Percentiles rank a stretch among this genome's conserved stretches.
Conservation (phyloP, 352 stramenopile genomes). For the Pythium insidiosum region DNA sequence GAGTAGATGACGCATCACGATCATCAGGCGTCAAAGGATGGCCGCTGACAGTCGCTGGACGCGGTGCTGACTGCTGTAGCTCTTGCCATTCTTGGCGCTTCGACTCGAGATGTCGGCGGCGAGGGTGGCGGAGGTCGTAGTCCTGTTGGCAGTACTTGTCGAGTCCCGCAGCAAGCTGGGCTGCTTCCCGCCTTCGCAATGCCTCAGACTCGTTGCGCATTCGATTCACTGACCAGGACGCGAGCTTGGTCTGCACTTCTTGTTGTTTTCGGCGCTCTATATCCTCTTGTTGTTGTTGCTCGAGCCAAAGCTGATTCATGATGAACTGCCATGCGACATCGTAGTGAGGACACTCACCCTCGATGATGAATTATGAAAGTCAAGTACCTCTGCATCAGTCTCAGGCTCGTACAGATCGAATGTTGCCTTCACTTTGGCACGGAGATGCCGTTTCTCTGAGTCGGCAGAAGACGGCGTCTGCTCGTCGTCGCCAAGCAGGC, state of each 20-base stretch:
- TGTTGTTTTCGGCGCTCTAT: constrained; percentile 26
- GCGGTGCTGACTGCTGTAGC: constrained; percentile 5
- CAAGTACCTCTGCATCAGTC: constrained; percentile 46
- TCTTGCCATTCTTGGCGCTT: constrained; percentile 13
- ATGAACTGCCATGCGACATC: constrained; percentile 20
- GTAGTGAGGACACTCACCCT: background rate
- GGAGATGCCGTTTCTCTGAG: constrained; percentile 14
- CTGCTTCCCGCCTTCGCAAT: constrained; percentile 52
- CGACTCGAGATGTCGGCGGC: constrained; percentile 4
- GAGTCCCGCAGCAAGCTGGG: constrained; percentile 43
- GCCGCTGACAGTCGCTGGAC: no score
- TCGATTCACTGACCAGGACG: constrained; percentile 47
- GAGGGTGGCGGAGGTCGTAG: constrained; percentile 3
- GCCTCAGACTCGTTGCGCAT: constrained; percentile 67
- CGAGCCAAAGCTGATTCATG: constrained; percentile 67
- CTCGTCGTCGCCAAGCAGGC: background rate
- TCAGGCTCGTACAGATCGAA: constrained; percentile 55
- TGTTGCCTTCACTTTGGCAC: constrained; percentile 30
- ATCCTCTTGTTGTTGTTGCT: constrained; percentile 38
- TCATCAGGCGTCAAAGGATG: no score
- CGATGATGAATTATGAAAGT: no score
- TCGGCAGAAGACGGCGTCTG: constrained; percentile 2
- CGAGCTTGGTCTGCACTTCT: constrained; percentile 39
- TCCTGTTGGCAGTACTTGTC: constrained; percentile 20
- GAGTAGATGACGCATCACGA: no score